These are phyloP conservation scores for Penicillium expansum DNA, from an alignment of 2,329 filamentous ascomycete genomes.

Conservation along the genomic window DNA sequence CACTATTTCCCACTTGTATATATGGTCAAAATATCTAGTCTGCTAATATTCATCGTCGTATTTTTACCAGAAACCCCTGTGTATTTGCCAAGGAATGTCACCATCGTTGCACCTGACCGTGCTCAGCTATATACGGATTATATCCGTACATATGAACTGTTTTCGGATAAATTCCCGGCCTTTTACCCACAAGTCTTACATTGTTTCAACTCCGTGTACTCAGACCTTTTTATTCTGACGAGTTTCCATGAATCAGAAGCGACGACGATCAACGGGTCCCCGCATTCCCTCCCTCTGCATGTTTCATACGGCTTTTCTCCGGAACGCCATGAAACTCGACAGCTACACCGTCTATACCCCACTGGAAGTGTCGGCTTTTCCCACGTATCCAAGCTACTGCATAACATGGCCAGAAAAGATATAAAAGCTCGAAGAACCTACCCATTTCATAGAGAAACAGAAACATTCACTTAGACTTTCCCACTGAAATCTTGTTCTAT, in stretches of 20 bases:
- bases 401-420: not conserved
- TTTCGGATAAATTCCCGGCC: not conserved
- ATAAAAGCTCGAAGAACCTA: not conserved
- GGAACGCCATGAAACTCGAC: slow-evolving; percentile 7
- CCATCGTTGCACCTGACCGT: not conserved
- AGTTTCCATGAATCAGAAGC: slow-evolving; percentile 21
- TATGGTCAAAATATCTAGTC: not conserved
- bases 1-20: not conserved
- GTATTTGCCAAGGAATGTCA: not conserved
- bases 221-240: not conserved
- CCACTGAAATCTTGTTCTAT: not conserved
- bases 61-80: not conserved
- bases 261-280: slow-evolving; percentile 4
- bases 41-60: not conserved
- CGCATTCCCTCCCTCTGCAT: not conserved
- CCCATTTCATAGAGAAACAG: not conserved
- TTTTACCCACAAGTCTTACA: not conserved
- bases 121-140: not conserved
- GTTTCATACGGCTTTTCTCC: slow-evolving; percentile 8
- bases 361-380: slow-evolving; percentile 10
- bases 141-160: not conserved
- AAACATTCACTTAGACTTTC: not conserved
- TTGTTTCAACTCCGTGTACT: not conserved
- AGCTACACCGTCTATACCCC: not conserved
- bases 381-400: slow-evolving; percentile 13